These are phyloP conservation scores for Trypanosoma cruzi DNA, from an alignment of 208 protist species.

Conservation along the genomic window DNA sequence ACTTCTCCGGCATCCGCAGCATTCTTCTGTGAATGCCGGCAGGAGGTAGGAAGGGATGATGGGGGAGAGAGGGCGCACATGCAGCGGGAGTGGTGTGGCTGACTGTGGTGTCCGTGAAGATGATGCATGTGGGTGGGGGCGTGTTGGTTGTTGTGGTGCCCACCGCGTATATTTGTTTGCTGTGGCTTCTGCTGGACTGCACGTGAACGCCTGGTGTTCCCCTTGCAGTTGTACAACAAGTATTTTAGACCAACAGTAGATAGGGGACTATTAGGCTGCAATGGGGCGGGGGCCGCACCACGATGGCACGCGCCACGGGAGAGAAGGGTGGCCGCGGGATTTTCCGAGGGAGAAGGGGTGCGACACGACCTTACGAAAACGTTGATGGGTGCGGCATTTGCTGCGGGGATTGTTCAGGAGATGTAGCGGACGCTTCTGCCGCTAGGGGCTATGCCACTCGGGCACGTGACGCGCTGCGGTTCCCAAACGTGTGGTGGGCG, in stretches of 20 bases:
- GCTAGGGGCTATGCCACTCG: neutral
- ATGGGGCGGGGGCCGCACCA: neutral
- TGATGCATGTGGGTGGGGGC: neutral
- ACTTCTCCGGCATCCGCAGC: conserved; percentile 76
- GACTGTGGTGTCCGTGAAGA: neutral
- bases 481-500: conserved; percentile 45
- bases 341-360: neutral
- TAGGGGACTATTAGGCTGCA: neutral
- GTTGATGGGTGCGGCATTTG: neutral
- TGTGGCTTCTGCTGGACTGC: neutral
- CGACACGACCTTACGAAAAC: neutral
- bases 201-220: neutral
- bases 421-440: too few species aligned
- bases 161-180: conserved; percentile 11
- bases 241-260: neutral
- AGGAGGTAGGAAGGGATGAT: neutral
- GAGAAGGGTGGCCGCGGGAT: neutral
- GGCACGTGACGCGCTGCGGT: conserved; percentile 12
- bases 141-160: neutral
- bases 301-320: neutral
- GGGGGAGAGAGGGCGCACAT: neutral
- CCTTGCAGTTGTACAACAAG: neutral
- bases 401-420: neutral
- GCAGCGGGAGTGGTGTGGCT: too few species aligned
- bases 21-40: conserved; percentile 44